Conservation (phyloP, 441 rosid species). For the Croton setiger region DNA sequence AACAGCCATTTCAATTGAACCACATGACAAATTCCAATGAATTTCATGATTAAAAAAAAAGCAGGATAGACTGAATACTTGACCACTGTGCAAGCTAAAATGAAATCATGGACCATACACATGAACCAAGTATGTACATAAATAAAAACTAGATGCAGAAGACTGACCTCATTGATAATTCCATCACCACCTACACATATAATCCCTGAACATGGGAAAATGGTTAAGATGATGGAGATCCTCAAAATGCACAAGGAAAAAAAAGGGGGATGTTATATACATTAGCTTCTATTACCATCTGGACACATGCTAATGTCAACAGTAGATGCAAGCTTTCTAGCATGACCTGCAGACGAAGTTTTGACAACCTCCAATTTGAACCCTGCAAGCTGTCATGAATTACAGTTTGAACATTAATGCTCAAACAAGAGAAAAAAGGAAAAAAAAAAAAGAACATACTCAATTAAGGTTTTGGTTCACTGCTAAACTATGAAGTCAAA, state of each 20-base stretch:
- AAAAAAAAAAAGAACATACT: no score
- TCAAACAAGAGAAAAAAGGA: background rate
- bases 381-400: constrained; percentile 85
- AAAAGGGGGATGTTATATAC: constrained; percentile 6
- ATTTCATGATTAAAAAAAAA: background rate
- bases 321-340: constrained; percentile 75
- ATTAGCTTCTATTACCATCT: constrained; percentile 55
- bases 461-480: no score
- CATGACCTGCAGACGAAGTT: constrained; percentile 93
- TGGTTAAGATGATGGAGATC: constrained; percentile 9
- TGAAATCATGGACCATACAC: constrained; percentile 3
- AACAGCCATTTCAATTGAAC: background rate
- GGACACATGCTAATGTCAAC: constrained; percentile 86
- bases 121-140: constrained; percentile 9
- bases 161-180: constrained; percentile 88
- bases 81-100: constrained; percentile 4
- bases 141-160: constrained; percentile 10
- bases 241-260: background rate
- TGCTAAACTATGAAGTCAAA: no score
- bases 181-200: constrained; percentile 99
- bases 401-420: constrained; percentile 19
- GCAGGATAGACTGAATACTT: background rate
- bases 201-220: constrained; percentile 54
- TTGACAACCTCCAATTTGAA: constrained; percentile 88
- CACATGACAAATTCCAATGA: constrained; percentile 6